Conservation (phyloP, 768 basidiomycete genomes). For the Lactarius tabidus region DNA sequence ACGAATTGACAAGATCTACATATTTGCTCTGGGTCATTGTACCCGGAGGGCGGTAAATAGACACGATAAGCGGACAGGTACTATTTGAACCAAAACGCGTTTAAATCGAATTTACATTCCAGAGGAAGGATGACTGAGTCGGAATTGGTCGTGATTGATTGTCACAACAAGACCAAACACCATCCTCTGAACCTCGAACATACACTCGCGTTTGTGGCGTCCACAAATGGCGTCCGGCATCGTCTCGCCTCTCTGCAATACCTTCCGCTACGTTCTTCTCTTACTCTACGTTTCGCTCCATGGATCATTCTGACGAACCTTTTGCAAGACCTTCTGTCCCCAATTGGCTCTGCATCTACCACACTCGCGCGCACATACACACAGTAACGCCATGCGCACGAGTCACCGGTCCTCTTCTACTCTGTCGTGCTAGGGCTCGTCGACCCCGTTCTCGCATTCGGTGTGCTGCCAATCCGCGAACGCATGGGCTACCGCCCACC, state of each 20-base stretch:
- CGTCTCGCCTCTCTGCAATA: slow-evolving; percentile 44
- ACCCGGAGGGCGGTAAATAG: too few species aligned
- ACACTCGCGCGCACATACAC: not conserved
- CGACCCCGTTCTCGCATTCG: slow-evolving; percentile 70
- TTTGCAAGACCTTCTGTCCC: too few species aligned
- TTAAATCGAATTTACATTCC: too few species aligned
- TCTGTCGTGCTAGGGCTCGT: slow-evolving; percentile 69
- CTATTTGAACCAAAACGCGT: too few species aligned
- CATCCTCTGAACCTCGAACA: not conserved
- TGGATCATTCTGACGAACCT: not conserved
- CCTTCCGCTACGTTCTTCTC: slow-evolving; percentile 41
- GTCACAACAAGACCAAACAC: not conserved
- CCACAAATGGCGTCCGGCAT: slow-evolving; percentile 40
- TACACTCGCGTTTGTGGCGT: not conserved
- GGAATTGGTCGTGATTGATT: too few species aligned
- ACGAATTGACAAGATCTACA: too few species aligned
- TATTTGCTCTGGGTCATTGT: too few species aligned
- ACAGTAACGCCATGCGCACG: slow-evolving; percentile 89
- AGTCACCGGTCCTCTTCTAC: slow-evolving; percentile 87
- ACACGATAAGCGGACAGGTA: too few species aligned
- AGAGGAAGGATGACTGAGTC: too few species aligned
- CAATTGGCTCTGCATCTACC: too few species aligned
- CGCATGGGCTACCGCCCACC: too few species aligned
- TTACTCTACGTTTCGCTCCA: not conserved
- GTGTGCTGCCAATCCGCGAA: slow-evolving; percentile 79